Conservation (phyloP, 2,329 filamentous ascomycete genomes). For the Claviceps africana region DNA sequence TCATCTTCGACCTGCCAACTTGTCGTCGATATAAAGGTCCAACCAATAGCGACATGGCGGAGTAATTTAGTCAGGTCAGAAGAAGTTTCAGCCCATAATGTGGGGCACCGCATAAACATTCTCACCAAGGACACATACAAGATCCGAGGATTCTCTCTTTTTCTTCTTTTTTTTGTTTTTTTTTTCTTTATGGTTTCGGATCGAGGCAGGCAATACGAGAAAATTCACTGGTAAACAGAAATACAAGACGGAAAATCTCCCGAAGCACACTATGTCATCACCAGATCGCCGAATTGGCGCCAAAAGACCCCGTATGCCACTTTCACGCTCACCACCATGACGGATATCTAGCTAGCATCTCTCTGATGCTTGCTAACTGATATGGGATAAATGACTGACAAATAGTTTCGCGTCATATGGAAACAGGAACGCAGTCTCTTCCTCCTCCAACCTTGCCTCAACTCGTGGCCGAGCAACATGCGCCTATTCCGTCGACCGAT, state of each 20-base stretch:
- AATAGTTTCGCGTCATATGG: neutral
- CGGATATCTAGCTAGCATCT: neutral
- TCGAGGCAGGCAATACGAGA: neutral
- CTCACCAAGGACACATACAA: neutral
- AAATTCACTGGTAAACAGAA: neutral
- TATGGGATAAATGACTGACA: neutral
- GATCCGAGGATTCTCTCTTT: neutral
- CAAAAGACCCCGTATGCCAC: constrained; percentile 28
- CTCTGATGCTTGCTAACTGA: neutral
- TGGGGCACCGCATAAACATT: constrained; percentile 1
- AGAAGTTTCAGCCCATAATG: neutral
- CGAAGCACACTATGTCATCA: constrained; percentile 21
- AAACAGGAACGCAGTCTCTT: constrained; percentile 76
- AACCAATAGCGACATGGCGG: neutral
- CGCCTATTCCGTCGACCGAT: constrained; percentile 69
- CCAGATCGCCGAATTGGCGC: constrained; percentile 26
- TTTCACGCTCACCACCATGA: neutral
- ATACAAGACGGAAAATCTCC: neutral
- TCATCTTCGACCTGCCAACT: neutral
- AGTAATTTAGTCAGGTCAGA: neutral
- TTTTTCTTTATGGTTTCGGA: neutral
- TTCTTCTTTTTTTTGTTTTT: neutral
- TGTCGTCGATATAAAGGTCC: neutral
- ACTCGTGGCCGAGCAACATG: constrained; percentile 84
- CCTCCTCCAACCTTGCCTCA: constrained; percentile 83